Percentiles rank a stretch among this genome's conserved stretches.
phyloP scores from a whole-genome alignment of 495 filamentous ascomycete genomes.

The Astrocystis sublimbata region DNA sequence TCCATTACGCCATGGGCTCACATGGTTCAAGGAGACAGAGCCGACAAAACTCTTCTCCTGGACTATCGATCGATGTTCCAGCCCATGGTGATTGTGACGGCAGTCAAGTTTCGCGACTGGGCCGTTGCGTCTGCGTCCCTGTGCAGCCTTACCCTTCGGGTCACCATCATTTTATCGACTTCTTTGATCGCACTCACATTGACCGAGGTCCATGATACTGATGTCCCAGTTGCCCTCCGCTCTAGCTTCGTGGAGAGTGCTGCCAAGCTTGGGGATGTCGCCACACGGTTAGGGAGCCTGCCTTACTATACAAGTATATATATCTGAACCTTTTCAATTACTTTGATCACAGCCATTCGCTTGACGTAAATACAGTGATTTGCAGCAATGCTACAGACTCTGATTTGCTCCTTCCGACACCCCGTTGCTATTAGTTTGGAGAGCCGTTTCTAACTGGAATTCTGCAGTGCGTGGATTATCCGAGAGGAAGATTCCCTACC shows the following conservation, averaged over 20 bases:
- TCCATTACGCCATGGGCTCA: not conserved
- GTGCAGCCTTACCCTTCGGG: not conserved
- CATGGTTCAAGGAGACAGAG: not conserved
- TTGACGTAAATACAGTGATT: too few species aligned
- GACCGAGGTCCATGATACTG: not conserved
- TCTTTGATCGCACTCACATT: not conserved
- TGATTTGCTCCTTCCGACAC: too few species aligned
- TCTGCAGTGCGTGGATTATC: not conserved
- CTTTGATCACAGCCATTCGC: too few species aligned
- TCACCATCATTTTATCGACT: not conserved
- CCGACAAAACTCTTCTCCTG: not conserved
- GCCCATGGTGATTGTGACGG: not conserved
- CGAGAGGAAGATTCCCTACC: not conserved
- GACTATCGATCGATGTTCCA: not conserved
- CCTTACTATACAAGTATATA: slow-evolving; percentile 4
- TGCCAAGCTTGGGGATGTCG: not conserved
- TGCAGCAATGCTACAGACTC: too few species aligned
- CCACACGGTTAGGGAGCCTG: not conserved
- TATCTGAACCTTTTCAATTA: not conserved
- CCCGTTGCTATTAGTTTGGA: too few species aligned
- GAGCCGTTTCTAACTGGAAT: not conserved
- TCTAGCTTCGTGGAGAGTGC: not conserved
- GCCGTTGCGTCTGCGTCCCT: not conserved
- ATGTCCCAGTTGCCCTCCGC: not conserved
- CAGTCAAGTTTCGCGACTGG: not conserved